Base-by-base conservation (phyloP, 78 protist genomes). In the Dictyostelium brefeldianum region DNA sequence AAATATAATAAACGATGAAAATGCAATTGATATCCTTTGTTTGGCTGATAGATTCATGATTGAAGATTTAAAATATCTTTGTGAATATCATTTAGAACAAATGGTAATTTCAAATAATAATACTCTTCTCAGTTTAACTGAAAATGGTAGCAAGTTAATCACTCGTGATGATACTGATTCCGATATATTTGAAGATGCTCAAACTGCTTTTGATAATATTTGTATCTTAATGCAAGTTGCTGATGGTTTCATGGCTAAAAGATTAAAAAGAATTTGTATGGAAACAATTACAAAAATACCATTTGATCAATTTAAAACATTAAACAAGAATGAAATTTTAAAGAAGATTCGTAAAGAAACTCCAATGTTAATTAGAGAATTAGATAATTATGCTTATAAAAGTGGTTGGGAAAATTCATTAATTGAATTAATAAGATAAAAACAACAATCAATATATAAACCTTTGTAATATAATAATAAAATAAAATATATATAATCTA, bases 1-100 rank as follows among this genome's bases (percentile, higher is more conserved):
- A n/a, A 47, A 22, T 2, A 69, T 91, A 5, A 81, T 91, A 0
- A 77, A 79, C 22, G 74, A 81, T 36, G 95, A 91, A 3, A 91
- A 91, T 78, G 95, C 95, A 3, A 50, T 91, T 2, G 95, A 91
- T 22, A 11, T 91, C 8, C 64, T 91, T 7, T 77, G 95, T 56
- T 65, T 83, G 10, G 80, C 95, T 15, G 95, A 91, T 74, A 54
- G 95, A 47, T 91, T 91, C 78, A 91, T 91, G 95, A 85, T 91
- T 47, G 90, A 91, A 25, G 95, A 91, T 74, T 56, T 91, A 31
- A 91, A 91, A 65, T 41, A 69, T 80, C 83, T 79, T 20, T 56
- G 83, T 46, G 95, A 91, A 46, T n/a, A 81, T 64, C 83, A 70
- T 53, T 53, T 91, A 20, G 95, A 90, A 65, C 83, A 54, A 25